phyloP scores from a whole-genome alignment of 768 basidiomycete species.

The Suillus paluster region DNA sequence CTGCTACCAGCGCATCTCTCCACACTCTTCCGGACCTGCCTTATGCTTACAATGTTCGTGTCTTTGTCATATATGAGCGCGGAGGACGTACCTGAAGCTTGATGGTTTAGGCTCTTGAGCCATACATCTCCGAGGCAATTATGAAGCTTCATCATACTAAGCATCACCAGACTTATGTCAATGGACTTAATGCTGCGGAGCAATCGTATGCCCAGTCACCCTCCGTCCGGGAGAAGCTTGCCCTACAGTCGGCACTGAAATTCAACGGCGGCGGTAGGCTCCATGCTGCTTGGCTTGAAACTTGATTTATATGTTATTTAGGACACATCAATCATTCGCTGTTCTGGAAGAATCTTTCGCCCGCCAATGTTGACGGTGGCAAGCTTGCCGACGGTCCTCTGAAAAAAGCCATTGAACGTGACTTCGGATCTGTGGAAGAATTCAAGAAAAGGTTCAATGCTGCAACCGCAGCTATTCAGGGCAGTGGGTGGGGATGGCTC shows the following conservation, averaged over 20 bases:
- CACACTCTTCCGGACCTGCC: constrained; percentile 83
- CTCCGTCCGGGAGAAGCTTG: constrained; percentile 76
- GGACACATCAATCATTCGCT: constrained; percentile 95
- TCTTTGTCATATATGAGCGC: constrained; percentile 2
- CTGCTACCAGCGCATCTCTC: constrained; percentile 46
- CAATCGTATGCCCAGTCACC: constrained; percentile 71
- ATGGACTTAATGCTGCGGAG: constrained; percentile 92
- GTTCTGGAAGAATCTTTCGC: constrained; percentile 98
- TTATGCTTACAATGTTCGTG: constrained; percentile 75
- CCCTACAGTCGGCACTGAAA: constrained; percentile 89
- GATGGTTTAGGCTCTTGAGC: constrained; percentile 76
- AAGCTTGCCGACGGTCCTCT: constrained; percentile 67
- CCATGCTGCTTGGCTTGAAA: neutral
- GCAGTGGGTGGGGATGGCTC: constrained; percentile 99
- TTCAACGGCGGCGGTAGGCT: constrained; percentile 92
- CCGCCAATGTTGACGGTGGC: constrained; percentile 64
- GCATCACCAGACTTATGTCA: constrained; percentile 94
- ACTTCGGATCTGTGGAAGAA: constrained; percentile 86
- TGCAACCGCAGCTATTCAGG: constrained; percentile 90
- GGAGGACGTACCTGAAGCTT: constrained; percentile 5
- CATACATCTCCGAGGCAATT: constrained; percentile 88
- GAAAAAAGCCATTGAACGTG: constrained; percentile 73
- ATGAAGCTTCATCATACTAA: constrained; percentile 94
- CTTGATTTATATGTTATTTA: constrained; percentile 25
- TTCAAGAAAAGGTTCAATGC: constrained; percentile 90